Evolutionary conservation across 192 early-diverging fungal genomes (phyloP).

Genomic region (Coemansia sp.): DNA sequence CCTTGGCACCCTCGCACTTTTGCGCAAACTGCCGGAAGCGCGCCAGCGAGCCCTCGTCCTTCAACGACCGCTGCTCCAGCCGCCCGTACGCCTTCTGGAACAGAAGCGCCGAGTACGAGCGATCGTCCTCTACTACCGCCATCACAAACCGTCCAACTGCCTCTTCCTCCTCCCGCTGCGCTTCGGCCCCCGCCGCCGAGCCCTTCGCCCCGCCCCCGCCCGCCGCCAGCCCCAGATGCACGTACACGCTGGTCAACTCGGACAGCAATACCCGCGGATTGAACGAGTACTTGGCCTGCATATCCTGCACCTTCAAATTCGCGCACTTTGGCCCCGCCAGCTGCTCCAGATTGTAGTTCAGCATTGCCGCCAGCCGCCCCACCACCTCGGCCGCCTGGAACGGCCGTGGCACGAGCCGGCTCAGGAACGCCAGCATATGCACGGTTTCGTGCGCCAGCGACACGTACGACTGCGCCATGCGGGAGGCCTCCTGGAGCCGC

Average conservation of each 20-base stretch:
- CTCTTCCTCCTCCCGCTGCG: constrained; percentile 18
- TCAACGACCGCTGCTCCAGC: constrained; percentile 59
- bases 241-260: constrained; percentile 78
- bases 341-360: constrained; percentile 87
- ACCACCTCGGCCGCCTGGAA: constrained; percentile 90
- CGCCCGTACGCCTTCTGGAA: constrained; percentile 74
- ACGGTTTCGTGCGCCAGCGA: constrained; percentile 89
- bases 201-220: neutral
- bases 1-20: constrained; percentile 64
- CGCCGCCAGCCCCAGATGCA: constrained; percentile 57
- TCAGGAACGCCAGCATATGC: constrained; percentile 84
- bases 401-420: constrained; percentile 67
- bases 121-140: constrained; percentile 78
- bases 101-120: constrained; percentile 71
- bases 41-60: constrained; percentile 57
- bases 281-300: constrained; percentile 83
- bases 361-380: constrained; percentile 91
- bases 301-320: constrained; percentile 67
- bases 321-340: constrained; percentile 90
- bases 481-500: constrained; percentile 54
- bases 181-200: too few species aligned
- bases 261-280: constrained; percentile 75
- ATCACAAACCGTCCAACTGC: constrained; percentile 59
- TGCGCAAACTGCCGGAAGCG: constrained; percentile 62
- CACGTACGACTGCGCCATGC: constrained; percentile 82